Evolutionary conservation across 352 stramenopile genomes (phyloP), one percentile per base, ranked within the genome.

Genomic region (Globisporangium cederbergense): DNA sequence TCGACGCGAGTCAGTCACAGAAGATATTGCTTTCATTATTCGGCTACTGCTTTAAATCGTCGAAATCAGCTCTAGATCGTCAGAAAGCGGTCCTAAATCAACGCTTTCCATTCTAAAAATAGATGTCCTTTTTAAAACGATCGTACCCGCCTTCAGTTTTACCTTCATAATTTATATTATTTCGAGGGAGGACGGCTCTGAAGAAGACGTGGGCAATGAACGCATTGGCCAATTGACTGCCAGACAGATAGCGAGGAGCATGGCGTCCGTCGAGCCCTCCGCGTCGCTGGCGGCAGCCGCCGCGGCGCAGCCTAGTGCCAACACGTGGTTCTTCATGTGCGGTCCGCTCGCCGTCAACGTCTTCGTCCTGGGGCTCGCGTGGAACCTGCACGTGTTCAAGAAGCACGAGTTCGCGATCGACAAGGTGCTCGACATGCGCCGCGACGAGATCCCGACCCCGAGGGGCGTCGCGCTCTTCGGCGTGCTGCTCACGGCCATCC

Each of bases 271-370:
- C 18, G 69, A 64, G 58, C 58, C 57, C 10, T 16, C 34, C 11
- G 59, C 42, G 50, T 22, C 45, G 16, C 3, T 43, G 38, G 32
- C 32, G 32, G 32, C 32, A 4, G 32, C 32, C 32, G 40, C 36
- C 6, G 36, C 58, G 22, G 50, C 58, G 56, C 13, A 22, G 8
- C 34, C 53, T 18, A 67, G 60, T 34, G 74, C 79, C 20, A 79
- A 77, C 68, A 85, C 75, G 65, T 91, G 79, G 82, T 93, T 89
- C 76, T 93, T 93, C 71, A 77, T 93, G 70, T 89, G 80, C 63
- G 84, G 85, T 2, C 85, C 85, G 56, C 68, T 93, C 20, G 82
- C 85, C 13, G 67, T 88, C 56, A 91, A 82, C 62, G 67, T 78
- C 0, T 91, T 91, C 57, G 56, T 91, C 13, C 62, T 90, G 34